Evolutionary conservation across 345 rosid species (phyloP), one percentile per base, ranked within the genome.

Genomic region (Toxicodendron radicans): DNA sequence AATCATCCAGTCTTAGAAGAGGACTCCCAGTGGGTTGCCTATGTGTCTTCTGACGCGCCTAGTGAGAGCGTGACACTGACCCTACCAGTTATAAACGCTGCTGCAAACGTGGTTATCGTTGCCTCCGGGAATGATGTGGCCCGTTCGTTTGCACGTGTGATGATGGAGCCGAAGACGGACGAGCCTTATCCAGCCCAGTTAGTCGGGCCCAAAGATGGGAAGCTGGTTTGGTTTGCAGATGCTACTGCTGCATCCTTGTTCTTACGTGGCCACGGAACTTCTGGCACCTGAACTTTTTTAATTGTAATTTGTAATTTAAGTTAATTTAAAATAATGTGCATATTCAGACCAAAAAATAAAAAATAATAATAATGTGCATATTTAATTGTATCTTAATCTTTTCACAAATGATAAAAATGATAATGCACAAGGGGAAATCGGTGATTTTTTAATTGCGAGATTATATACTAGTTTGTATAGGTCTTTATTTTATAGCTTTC

Each of bases 191-290:
- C 83, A 0, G 79, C 78, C n/a, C 75, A 54, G 17, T 61, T 72
- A 78, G 73, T 84, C 1, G 21, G 49, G 23, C 85, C 87, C 30
- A 54, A 17, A 7, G 66, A 73, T 17, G 85, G 85, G 49, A 81
- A 76, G 60, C 72, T 81, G 8, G 81, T 81, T 18, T 84, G 87
- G 85, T 84, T 84, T 7, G 81, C 64, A 0, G 87, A 84, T 13
- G 23, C 68, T 0, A 20, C 3, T 10, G 85, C 81, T 0, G 83
- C 85, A 10, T 77, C 74, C 0, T 11, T 69, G 49, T 78, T 74
- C 70, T 65, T 57, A 12, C 43, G 30, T 9, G 49, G 70, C 52
- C 12, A 12, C 10, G 73, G 46, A 0, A 17, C 7, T 6, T 11
- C 69, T 38, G 35, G 73, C 41, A 16, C 62, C 0, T 61, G 56